Base-by-base conservation (phyloP, 805 yeast genomes). In the Starmera dryadoides region DNA sequence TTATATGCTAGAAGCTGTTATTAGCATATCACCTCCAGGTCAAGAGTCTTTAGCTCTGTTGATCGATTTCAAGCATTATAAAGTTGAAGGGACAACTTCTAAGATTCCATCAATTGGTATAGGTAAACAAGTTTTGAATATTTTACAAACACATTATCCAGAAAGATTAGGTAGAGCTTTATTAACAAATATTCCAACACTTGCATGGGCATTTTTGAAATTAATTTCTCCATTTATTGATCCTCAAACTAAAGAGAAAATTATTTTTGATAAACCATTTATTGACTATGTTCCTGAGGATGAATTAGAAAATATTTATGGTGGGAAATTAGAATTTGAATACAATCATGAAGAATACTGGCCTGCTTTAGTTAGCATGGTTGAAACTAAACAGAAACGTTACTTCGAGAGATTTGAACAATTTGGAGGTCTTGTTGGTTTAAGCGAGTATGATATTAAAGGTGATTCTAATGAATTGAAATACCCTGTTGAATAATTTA, bases 121-220 rank as follows among this genome's bases (percentile, higher is more conserved):
- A 15, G 97, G 96, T 28, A 81, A 89, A 57, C 95, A 88, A 63
- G 98, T 91, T 25, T 71, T 93, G 48, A 86, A 84, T 59, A 93
- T 93, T 58, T 68, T 93, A 51, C 99, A 93, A 64, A 88, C 95
- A 11, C 99, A 93, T 62, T 93, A 93, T 59, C 98, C 98, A 4
- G 99, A 93, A 60, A 76, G 99, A 53, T 70, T 93, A 43, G 99
- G 99, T 30, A 83, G 81, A 56, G 97, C 97, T 0, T 69, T 89
- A 35, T 69, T 93, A 39, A 84, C 93, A 39, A 88, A 89, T 60
- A 86, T 89, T 45, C 96, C 96, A 8, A 81, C 88, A 72, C 63
- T 86, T 39, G 96, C 86, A 8, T 83, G 94, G 83, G 78, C 94
- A 7, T 89, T 89, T 50, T 67, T 89, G 48, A 87, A 83, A 63